Conservation (phyloP, 805 yeast genomes). For the Zygosaccharomyces kombuchaensis region DNA sequence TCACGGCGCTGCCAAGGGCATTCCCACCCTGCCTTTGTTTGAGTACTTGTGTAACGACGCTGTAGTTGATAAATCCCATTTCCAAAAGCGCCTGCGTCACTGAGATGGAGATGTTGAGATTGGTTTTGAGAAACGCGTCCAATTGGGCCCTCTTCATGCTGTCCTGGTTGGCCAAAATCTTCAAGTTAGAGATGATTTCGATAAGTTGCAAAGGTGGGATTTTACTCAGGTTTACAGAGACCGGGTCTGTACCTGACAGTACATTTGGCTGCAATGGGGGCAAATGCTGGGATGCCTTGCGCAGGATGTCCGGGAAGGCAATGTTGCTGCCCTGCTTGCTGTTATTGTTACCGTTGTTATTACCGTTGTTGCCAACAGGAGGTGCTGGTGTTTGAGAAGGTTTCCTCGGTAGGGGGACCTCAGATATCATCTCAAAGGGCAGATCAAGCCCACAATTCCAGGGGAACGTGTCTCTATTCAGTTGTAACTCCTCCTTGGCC, state of each 20-base stretch:
- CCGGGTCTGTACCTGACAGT: constrained; percentile 51
- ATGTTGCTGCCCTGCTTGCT: constrained; percentile 12
- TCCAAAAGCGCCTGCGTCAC: constrained; percentile 70
- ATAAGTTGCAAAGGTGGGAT: constrained; percentile 69
- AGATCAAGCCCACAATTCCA: constrained; percentile 30
- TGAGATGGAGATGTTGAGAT: constrained; percentile 55
- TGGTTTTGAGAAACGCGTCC: constrained; percentile 49
- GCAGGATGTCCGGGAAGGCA: constrained; percentile 44
- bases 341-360: constrained; percentile 3
- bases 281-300: constrained; percentile 52
- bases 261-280: constrained; percentile 47
- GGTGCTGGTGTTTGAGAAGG: constrained; percentile 19
- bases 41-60: constrained; percentile 57
- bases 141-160: constrained; percentile 44
- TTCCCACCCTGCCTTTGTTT: constrained; percentile 19
- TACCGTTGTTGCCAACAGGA: constrained; percentile 3
- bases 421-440: constrained; percentile 35
- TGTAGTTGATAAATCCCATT: constrained; percentile 71
- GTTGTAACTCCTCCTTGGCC: constrained; percentile 14
- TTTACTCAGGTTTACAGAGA: constrained; percentile 55
- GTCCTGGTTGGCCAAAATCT: constrained; percentile 50
- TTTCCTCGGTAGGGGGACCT: constrained; percentile 32
- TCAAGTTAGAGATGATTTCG: constrained; percentile 63
- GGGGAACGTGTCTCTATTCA: constrained; percentile 33
- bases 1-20: constrained; percentile 10